Base-by-base conservation (phyloP, 2,329 filamentous ascomycete species). In the Fusarium pininemorale region DNA sequence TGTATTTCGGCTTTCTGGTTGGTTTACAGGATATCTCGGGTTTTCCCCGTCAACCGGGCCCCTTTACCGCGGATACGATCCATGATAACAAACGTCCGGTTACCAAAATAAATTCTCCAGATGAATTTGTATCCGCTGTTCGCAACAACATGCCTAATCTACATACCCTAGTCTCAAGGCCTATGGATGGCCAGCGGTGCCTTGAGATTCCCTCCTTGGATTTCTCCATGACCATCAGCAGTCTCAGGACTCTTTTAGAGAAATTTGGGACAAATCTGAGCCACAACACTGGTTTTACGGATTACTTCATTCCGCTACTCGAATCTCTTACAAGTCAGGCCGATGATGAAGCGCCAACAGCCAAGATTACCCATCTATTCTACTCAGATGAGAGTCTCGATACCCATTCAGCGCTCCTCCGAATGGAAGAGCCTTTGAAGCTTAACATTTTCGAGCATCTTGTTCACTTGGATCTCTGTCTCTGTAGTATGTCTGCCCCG, bases 101-200 rank as follows among this genome's bases (percentile, higher is more conserved):
- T 26, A 3, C 10, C 9, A 26, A 16, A 38, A 16, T 7, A 15
- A 28, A 18, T 1, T 24, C 38, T 6, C 18, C 20, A 3, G 16
- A 63, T 20, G n/a, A 24, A 0, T 51, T 64, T 39, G 10, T 38
- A 5, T 16, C 28, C 8, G 28, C 28, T 15, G 24, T 51, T n/a
- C 11, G 48, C 44, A 37, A 38, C 7, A 22, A 35, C 20, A 41
- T 70, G 42, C 35, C 51, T 3, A 65, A 60, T 26, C 37, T 70
- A 14, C 38, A 60, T 35, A 66, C 68, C 1, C n/a, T 70, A 20
- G 60, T 26, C 6, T 70, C 66, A 12, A 59, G 35, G n/a, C 68
- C 54, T 16, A 70, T 70, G 66, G 18, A 59, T 24, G 16, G 48
- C 24, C 54, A 24, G 5, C 66, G 68, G 12, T 8, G 54, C 14